A percentile compares a stretch with the other conserved stretches of the same genome.
Evolutionary conservation across 768 basidiomycete species (phyloP).

Genomic region (Cystobasidium onofrii): DNA sequence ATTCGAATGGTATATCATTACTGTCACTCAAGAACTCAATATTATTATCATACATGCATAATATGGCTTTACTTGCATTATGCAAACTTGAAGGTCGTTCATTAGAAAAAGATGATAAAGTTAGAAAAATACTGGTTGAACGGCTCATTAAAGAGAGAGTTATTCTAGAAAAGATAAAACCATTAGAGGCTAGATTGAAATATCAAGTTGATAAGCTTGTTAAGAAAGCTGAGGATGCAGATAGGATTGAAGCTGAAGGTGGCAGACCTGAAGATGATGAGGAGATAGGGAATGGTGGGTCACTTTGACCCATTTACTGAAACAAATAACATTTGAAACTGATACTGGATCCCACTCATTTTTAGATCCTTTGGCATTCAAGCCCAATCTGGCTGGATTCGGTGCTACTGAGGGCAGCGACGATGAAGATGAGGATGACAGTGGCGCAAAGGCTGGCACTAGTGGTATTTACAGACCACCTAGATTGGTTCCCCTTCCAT

Average conservation of each 20-base stretch:
- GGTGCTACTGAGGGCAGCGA: conserved; percentile 38
- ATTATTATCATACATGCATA: conserved; percentile 75
- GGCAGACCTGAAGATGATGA: conserved; percentile 35
- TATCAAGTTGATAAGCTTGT: conserved; percentile 96
- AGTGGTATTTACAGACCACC: conserved; percentile 56
- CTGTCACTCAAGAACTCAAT: conserved; percentile 78
- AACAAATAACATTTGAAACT: not conserved
- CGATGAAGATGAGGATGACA: conserved; percentile 34
- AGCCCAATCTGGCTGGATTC: conserved; percentile 58
- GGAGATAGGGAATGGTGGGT: conserved; percentile 42
- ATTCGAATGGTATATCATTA: conserved; percentile 71
- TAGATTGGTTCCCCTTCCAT: conserved; percentile 78
- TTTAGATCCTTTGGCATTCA: conserved; percentile 81
- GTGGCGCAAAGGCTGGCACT: conserved; percentile 31
- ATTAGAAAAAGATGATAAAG: conserved; percentile 31
- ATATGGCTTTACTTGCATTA: conserved; percentile 56
- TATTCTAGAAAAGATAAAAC: conserved; percentile 77
- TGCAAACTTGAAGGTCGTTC: conserved; percentile 35
- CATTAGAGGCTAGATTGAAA: conserved; percentile 73
- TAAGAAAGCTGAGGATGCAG: conserved; percentile 58
- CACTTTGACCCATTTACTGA: not conserved
- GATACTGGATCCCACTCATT: not conserved
- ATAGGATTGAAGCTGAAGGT: conserved; percentile 41
- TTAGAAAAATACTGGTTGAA: conserved; percentile 52
- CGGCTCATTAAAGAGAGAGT: conserved; percentile 69